phyloP scores from a whole-genome alignment of 2,329 filamentous ascomycete genomes.

The Achaetomium macrosporum region DNA sequence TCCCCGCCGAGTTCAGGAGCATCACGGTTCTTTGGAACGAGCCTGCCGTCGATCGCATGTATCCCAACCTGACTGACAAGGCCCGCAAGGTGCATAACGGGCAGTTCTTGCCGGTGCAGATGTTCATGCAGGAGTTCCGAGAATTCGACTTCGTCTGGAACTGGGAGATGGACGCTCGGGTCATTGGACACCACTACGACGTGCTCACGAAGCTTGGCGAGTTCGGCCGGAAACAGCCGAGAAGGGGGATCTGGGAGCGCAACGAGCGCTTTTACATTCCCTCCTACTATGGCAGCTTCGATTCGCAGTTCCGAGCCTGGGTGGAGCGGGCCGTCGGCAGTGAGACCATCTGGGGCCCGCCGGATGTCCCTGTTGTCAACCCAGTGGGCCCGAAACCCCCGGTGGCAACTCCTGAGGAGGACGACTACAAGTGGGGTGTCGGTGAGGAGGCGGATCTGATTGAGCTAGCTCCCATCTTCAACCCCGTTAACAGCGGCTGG shows the following conservation, averaged over 20 bases:
- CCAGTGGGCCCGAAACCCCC: conserved; percentile 49
- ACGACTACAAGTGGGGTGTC: conserved; percentile 29
- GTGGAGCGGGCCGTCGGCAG: conserved; percentile 51
- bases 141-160: conserved; percentile 82
- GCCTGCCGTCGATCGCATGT: conserved; percentile 67
- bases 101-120: conserved; percentile 69
- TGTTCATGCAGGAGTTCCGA: conserved; percentile 68
- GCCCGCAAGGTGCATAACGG: conserved; percentile 50
- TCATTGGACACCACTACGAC: conserved; percentile 77
- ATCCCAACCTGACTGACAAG: conserved; percentile 61
- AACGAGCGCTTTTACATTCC: conserved; percentile 70
- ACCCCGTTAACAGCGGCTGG: conserved; percentile 67
- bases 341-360: conserved; percentile 61
- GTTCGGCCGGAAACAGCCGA: conserved; percentile 62
- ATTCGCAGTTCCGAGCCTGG: conserved; percentile 58
- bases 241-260: conserved; percentile 68
- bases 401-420: conserved; percentile 19
- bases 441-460: conserved; percentile 31
- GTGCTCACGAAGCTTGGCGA: conserved; percentile 60
- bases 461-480: conserved; percentile 73
- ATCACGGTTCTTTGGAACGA: conserved; percentile 73
- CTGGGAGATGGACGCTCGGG: conserved; percentile 78
- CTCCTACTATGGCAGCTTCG: conserved; percentile 59
- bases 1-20: conserved; percentile 47
- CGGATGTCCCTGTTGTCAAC: conserved; percentile 51